These are phyloP conservation scores for Pluteus cervinus DNA, from an alignment of 768 basidiomycete species.

Conservation along the genomic window DNA sequence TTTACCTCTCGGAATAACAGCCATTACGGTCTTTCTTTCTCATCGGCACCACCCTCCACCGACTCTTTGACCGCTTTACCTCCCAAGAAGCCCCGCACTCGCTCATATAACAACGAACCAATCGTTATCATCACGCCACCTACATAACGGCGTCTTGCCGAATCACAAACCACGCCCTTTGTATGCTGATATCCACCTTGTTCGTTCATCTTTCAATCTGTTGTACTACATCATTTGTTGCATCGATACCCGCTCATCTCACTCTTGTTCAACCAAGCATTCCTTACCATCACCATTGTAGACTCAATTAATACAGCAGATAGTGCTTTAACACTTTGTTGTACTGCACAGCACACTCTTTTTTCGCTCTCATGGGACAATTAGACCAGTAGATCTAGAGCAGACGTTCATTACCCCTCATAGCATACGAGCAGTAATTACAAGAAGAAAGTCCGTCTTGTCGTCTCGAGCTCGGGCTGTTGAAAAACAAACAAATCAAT, in stretches of 20 bases:
- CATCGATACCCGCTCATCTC: too few relatives aligned
- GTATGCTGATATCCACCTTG: background rate
- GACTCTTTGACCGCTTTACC: conserved; percentile 12
- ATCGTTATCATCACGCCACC: background rate
- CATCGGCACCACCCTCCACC: conserved; percentile 11
- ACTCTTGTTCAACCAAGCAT: too few relatives aligned
- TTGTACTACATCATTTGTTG: conserved; percentile 2
- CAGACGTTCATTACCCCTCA: too few relatives aligned
- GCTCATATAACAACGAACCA: background rate
- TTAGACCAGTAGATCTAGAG: too few relatives aligned
- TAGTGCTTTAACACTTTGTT: too few relatives aligned
- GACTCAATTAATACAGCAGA: too few relatives aligned
- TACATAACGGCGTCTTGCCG: background rate
- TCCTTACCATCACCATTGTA: too few relatives aligned
- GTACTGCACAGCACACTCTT: too few relatives aligned
- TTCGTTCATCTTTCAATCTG: conserved; percentile 1
- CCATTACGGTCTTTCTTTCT: conserved; percentile 22
- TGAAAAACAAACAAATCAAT: conserved; percentile 7
- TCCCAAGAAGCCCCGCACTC: conserved; percentile 5
- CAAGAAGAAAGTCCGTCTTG: conserved; percentile 86
- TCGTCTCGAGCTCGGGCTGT: conserved; percentile 91
- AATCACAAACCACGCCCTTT: background rate
- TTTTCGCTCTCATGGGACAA: too few relatives aligned
- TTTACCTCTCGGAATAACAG: conserved; percentile 23
- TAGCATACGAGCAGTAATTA: too few relatives aligned